Evolutionary conservation across 1,139 yeast species (phyloP).

Genomic region (Yamadazyma membranifaciens): DNA sequence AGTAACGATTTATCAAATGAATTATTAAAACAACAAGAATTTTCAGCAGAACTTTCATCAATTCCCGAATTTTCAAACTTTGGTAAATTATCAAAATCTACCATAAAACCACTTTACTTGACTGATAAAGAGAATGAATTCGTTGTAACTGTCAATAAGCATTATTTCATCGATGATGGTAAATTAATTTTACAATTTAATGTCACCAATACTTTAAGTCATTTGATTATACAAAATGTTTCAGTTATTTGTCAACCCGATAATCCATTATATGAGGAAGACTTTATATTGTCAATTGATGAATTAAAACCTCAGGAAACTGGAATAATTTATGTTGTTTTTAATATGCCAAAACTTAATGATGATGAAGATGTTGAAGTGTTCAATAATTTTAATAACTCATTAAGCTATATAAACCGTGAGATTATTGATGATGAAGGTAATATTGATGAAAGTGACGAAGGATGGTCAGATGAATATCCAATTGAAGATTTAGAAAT

Average conservation of each 20-base stretch:
- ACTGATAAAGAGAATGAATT: conserved; percentile 95
- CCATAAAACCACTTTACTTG: conserved; percentile 57
- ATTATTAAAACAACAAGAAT: conserved; percentile 56
- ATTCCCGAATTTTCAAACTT: conserved; percentile 69
- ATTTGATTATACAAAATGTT: conserved; percentile 74
- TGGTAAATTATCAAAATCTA: conserved; percentile 76
- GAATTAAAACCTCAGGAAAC: conserved; percentile 68
- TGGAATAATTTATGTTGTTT: conserved; percentile 79
- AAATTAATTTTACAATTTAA: conserved; percentile 84
- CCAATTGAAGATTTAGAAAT: conserved; percentile 80
- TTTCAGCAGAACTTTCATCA: conserved; percentile 61
- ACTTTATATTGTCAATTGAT: conserved; percentile 72
- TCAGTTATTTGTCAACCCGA: conserved; percentile 72
- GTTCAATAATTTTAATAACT: conserved; percentile 62
- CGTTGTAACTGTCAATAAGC: conserved; percentile 82
- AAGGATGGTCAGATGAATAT: conserved; percentile 92
- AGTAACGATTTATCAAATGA: conserved; percentile 31
- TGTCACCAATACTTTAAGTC: conserved; percentile 80
- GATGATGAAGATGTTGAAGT: conserved; percentile 32
- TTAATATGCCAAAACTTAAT: conserved; percentile 47
- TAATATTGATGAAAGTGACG: conserved; percentile 65
- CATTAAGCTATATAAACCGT: conserved; percentile 71
- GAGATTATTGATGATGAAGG: conserved; percentile 79
- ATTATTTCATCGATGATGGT: conserved; percentile 60
- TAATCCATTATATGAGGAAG: conserved; percentile 59